Percentiles rank a stretch among this genome's conserved stretches.
These are phyloP conservation scores for Trichoderma virens DNA, from an alignment of 495 filamentous ascomycete genomes.

Conservation along the genomic window DNA sequence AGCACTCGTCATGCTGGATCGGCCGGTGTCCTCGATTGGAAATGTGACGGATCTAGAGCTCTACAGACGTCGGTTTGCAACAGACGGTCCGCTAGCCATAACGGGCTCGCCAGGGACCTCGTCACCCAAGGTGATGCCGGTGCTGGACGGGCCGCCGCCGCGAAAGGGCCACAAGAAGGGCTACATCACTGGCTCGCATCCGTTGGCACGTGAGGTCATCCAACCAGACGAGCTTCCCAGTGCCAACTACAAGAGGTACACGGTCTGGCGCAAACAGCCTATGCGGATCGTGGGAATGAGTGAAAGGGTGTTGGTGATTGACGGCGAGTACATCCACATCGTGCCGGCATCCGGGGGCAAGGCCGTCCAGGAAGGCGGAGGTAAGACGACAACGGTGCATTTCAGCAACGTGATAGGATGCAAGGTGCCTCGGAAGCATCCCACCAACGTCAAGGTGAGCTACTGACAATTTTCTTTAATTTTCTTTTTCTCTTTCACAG, in stretches of 20 bases:
- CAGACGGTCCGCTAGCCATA: constrained; percentile 66
- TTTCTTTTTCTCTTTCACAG: neutral
- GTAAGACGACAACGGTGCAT: constrained; percentile 83
- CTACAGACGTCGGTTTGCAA: constrained; percentile 73
- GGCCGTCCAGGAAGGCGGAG: constrained; percentile 50
- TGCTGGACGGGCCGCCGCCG: constrained; percentile 44
- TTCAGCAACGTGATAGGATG: constrained; percentile 90
- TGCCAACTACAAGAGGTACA: constrained; percentile 73
- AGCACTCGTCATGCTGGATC: constrained; percentile 73
- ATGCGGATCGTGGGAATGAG: constrained; percentile 87
- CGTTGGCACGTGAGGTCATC: constrained; percentile 58
- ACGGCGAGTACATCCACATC: constrained; percentile 94
- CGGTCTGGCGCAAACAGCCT: constrained; percentile 84
- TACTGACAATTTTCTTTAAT: neutral
- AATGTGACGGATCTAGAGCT: constrained; percentile 80
- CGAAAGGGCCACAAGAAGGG: constrained; percentile 60
- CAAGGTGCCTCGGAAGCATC: constrained; percentile 84
- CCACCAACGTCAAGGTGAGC: constrained; percentile 77
- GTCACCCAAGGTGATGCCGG: constrained; percentile 63
- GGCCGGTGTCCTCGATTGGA: constrained; percentile 82
- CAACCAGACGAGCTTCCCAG: constrained; percentile 62
- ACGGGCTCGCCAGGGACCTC: constrained; percentile 73
- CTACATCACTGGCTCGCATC: constrained; percentile 59
- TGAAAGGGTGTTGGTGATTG: constrained; percentile 77
- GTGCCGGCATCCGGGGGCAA: constrained; percentile 60